These are phyloP conservation scores for Cryptococcus sp. DNA, from an alignment of 1,284 basidiomycete genomes.

Conservation along the genomic window DNA sequence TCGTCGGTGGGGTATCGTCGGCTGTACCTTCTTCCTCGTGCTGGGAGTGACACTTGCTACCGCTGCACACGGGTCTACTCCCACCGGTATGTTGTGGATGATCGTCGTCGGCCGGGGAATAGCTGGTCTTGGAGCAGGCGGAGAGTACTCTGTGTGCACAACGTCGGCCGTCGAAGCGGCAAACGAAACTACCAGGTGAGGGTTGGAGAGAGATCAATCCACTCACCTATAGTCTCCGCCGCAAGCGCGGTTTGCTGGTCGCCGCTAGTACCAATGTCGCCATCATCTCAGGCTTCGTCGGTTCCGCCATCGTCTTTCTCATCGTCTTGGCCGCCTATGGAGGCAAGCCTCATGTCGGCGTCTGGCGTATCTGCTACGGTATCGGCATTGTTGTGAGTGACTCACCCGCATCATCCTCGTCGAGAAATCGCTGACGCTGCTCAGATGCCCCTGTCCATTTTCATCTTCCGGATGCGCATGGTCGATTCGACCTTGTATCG, in stretches of 20 bases:
- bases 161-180: slow-evolving; percentile 68
- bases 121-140: slow-evolving; percentile 70
- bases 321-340: slow-evolving; percentile 29
- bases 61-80: slow-evolving; percentile 23
- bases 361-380: slow-evolving; percentile 34
- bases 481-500: slow-evolving; percentile 33
- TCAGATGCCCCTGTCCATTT: slow-evolving; percentile 30
- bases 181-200: slow-evolving; percentile 62
- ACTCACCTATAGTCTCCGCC: slow-evolving; percentile 20
- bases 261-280: slow-evolving; percentile 67
- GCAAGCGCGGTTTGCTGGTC: slow-evolving; percentile 68
- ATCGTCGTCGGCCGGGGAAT: slow-evolving; percentile 69
- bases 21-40: slow-evolving; percentile 32
- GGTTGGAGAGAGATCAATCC: slow-evolving; percentile 3
- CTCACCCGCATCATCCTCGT: not conserved
- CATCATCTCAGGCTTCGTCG: slow-evolving; percentile 26
- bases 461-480: slow-evolving; percentile 38
- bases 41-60: slow-evolving; percentile 30
- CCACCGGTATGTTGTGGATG: slow-evolving; percentile 66
- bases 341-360: slow-evolving; percentile 13
- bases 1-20: slow-evolving; percentile 35
- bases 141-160: slow-evolving; percentile 72
- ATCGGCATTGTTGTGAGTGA: slow-evolving; percentile 27
- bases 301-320: slow-evolving; percentile 23
- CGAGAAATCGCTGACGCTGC: not conserved